A percentile compares a stretch with the other conserved stretches of the same genome.
phyloP scores from a whole-genome alignment of 768 basidiomycete genomes.

The Daedalea quercina region DNA sequence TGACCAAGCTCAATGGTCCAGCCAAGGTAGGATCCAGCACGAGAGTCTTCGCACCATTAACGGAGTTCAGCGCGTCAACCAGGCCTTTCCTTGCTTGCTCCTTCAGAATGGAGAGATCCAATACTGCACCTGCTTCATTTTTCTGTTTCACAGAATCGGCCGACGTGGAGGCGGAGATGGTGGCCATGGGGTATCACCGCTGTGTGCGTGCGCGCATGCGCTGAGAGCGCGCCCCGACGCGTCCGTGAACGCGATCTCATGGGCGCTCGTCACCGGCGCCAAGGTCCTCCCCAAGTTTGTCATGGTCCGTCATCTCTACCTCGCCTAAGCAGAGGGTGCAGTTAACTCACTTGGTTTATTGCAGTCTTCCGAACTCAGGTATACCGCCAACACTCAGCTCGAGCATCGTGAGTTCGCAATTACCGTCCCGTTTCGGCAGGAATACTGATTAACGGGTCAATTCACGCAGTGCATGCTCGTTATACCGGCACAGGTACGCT shows the following conservation, averaged over 20 bases:
- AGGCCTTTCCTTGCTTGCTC: slow-evolving; percentile 78
- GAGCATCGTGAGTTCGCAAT: slow-evolving; percentile 70
- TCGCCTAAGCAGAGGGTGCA: not conserved
- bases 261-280: not conserved
- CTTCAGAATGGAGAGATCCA: slow-evolving; percentile 63
- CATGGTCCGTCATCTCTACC: slow-evolving; percentile 17
- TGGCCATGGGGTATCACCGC: slow-evolving; percentile 7
- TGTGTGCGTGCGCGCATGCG: not conserved
- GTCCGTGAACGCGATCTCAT: not conserved
- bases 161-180: slow-evolving; percentile 23
- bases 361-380: slow-evolving; percentile 89
- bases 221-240: no score
- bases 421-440: not conserved
- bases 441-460: slow-evolving; percentile 6
- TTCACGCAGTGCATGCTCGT: slow-evolving; percentile 75
- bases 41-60: slow-evolving; percentile 92
- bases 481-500: slow-evolving; percentile 89
- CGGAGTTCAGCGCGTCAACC: slow-evolving; percentile 82
- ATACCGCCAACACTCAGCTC: slow-evolving; percentile 93
- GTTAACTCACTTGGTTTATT: slow-evolving; percentile 2
- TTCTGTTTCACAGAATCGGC: slow-evolving; percentile 30
- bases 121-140: slow-evolving; percentile 29
- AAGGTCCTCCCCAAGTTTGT: slow-evolving; percentile 12
- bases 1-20: slow-evolving; percentile 91
- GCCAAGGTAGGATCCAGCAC: slow-evolving; percentile 86